Evolutionary conservation across 2,329 filamentous ascomycete genomes (phyloP).

Genomic region (Colletotrichum noveboracense): DNA sequence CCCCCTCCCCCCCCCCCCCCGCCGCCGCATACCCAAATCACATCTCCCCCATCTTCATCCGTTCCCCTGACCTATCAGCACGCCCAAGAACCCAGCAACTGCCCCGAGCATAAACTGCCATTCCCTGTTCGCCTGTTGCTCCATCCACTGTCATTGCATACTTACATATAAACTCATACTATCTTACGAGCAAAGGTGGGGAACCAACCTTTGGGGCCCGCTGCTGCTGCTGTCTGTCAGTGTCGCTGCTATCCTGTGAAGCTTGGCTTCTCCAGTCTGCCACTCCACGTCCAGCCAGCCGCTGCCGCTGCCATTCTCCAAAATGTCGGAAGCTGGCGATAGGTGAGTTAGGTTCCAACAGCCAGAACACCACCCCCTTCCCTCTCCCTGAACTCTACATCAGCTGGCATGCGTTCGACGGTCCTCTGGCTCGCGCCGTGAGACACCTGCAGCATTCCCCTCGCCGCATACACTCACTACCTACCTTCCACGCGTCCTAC

Average conservation of each 20-base stretch:
- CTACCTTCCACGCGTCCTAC: background rate
- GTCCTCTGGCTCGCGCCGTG: background rate
- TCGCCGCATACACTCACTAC: background rate
- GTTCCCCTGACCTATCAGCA: conserved; percentile 1
- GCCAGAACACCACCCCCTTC: background rate
- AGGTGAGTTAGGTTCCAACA: conserved; percentile 31
- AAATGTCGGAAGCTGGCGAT: conserved; percentile 41
- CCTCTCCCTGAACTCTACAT: background rate
- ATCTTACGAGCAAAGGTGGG: conserved; percentile 17
- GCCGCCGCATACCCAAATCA: background rate
- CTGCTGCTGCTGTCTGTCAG: background rate
- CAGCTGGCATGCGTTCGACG: background rate
- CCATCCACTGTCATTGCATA: background rate
- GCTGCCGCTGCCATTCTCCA: conserved; percentile 8
- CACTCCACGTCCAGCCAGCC: background rate
- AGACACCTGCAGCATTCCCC: background rate
- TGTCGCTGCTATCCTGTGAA: background rate
- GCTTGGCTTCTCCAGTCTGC: background rate
- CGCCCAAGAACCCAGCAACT: background rate
- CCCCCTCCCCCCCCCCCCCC: background rate
- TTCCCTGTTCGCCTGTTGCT: conserved; percentile 9
- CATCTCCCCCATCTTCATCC: background rate
- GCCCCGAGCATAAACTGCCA: conserved; percentile 9
- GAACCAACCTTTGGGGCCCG: conserved; percentile 11
- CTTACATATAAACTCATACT: conserved; percentile 17